Base-by-base conservation (phyloP, 139 green algal genomes). In the Picochlorum sp. region DNA sequence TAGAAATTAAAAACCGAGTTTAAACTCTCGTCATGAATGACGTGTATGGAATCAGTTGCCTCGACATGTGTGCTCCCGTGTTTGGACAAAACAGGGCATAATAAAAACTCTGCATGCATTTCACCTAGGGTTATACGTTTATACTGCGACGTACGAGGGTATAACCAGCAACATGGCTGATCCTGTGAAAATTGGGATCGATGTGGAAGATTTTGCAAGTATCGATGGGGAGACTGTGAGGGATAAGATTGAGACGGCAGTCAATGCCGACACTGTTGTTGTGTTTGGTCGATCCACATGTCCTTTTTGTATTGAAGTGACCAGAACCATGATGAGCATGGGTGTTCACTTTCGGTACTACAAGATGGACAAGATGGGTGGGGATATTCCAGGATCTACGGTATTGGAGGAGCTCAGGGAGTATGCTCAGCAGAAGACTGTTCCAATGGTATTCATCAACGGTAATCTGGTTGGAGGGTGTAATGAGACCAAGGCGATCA, bases 381-480 rank as follows among this genome's bases (percentile, higher is more conserved):
- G 30, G 11, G 14, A 15, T 26, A 58, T 66, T 44, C 26, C 18
- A 3, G 41, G 47, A 28, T 23, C 13, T 16, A 62, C 49, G 26
- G 16, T 76, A 10, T 64, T 65, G 38, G 74, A 66, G 45, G 45
- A 49, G 28, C 68, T 82, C 18, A 82, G 75, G 63, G 66, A 72
- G 24, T n/a, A 50, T 37, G 66, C 66, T 45, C 59, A 32, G 18
- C 76, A 82, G 54, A 58, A 32, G 13, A 81, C 75, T 0, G 67
- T 82, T 47, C 76, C 76, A 0, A 82, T 76, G 45, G 58, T 82
- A 1, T 81, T 58, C 64, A 49, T 80, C 30, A 70, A 63, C 3
- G 59, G 61, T 16, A 59, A 47, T 14, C 52, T 82, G 30, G 24
- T 82, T 20, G 76, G 76, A 37, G 76, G 76, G 20, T 82, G 76